Base-by-base conservation (phyloP, 78 protist species). In the Dictyostelium brefeldianum region DNA sequence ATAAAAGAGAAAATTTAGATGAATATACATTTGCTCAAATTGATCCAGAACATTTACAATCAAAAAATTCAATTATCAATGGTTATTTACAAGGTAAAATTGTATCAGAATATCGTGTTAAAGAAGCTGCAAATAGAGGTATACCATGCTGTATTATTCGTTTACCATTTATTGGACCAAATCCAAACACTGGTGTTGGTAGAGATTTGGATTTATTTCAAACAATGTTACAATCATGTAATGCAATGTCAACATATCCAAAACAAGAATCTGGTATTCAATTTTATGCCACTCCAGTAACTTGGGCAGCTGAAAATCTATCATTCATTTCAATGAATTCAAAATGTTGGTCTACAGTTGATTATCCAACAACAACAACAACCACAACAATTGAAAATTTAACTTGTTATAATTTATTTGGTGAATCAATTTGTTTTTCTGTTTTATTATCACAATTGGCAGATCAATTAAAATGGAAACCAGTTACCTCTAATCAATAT, bases 31-130 rank as follows among this genome's bases (percentile, higher is more conserved):
- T 43, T 53, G 22, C 78, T 18, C 12, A 31, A n/a, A 53, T 71
- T 43, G 53, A 41, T 43, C 47, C 36, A 43, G 43, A 71, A 17
- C 71, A 83, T 5, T 62, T 65, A 11, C 47, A 56, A 29, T 70
- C 41, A n/a, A 64, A 64, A 27, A 64, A 64, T 11, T 18, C 43
- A 12, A 41, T 41, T 4, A 5, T 64, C 7, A 64, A 64, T 64
- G 91, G 91, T 11, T 84, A 84, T 78, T 57, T 74, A 12, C 91
- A 84, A 74, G 56, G 77, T 18, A 84, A 84, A 67, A 69, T 84
- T 31, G 75, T 84, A 47, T 50, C 74, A 31, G 91, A 84, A 17
- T 74, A 84, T 12, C 47, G 53, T 18, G 0, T 84, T 22, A 71
- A 59, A 22, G 75, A 48, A 18, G 91, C 91, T 8, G 8, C 79